Evolutionary conservation across 2,329 filamentous ascomycete genomes (phyloP).

Genomic region (Stromatinia cepivora): DNA sequence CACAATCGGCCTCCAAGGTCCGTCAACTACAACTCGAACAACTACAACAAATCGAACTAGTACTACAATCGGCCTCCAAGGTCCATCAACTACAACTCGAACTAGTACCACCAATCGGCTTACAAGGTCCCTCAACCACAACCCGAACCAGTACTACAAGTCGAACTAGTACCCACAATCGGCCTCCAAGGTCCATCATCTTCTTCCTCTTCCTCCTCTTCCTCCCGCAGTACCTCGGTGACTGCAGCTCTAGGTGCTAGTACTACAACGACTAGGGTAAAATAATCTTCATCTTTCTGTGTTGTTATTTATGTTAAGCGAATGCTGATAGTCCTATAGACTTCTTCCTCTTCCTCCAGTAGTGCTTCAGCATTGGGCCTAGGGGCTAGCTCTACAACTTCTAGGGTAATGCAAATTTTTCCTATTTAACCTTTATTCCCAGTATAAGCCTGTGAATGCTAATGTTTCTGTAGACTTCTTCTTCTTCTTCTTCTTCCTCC

Average conservation of each 20-base stretch:
- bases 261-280: neutral
- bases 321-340: neutral
- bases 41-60: no score
- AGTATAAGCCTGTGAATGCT: neutral
- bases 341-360: neutral
- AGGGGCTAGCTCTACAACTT: neutral
- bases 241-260: neutral
- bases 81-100: no score
- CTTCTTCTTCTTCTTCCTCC: neutral
- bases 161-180: no score
- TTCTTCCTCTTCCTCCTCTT: neutral
- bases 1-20: no score
- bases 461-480: neutral
- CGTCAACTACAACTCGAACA: no score
- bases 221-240: neutral
- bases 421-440: neutral
- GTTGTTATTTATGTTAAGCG: neutral
- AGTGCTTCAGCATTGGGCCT: neutral
- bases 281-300: neutral
- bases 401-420: neutral
- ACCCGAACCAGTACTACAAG: no score
- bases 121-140: no score
- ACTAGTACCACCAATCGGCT: no score
- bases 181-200: neutral
- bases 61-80: no score